Evolutionary conservation across 345 rosid genomes (phyloP).

Genomic region (Jatropha curcas): DNA sequence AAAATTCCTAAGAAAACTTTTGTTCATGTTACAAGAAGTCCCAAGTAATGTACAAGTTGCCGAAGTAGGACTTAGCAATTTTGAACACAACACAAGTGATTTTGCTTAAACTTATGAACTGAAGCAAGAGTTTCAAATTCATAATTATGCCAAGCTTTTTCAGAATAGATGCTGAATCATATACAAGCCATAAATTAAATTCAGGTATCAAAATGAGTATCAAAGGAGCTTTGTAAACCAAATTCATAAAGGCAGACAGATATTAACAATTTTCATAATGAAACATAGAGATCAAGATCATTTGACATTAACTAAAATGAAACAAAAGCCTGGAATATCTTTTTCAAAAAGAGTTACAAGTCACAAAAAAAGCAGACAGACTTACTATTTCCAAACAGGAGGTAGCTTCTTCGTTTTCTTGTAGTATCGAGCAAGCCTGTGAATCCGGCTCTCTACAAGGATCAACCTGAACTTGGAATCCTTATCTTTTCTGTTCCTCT

Average conservation of each 20-base stretch:
- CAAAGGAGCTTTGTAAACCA: neutral
- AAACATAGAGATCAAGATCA: too few relatives aligned
- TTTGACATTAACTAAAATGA: too few relatives aligned
- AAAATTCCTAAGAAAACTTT: neutral
- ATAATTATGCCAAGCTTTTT: too few relatives aligned
- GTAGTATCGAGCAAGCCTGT: constrained; percentile 92
- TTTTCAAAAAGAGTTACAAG: neutral
- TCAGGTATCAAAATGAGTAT: neutral
- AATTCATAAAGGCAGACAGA: neutral
- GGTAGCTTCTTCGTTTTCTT: constrained; percentile 97
- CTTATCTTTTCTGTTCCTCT: constrained; percentile 96
- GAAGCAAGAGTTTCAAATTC: too few relatives aligned
- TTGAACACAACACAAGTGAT: too few relatives aligned
- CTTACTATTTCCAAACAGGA: constrained; percentile 91
- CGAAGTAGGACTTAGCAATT: too few relatives aligned
- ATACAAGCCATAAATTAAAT: neutral
- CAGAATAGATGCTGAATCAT: too few relatives aligned
- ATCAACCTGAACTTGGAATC: constrained; percentile 89
- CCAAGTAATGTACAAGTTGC: too few relatives aligned
- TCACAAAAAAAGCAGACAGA: neutral
- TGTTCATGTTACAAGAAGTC: too few relatives aligned
- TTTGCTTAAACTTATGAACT: too few relatives aligned
- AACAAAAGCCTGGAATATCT: too few relatives aligned
- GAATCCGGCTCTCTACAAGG: constrained; percentile 92
- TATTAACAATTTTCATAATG: neutral